These are phyloP conservation scores for Tritrichomonas foetus DNA, from an alignment of 208 protist species.

Conservation along the genomic window DNA sequence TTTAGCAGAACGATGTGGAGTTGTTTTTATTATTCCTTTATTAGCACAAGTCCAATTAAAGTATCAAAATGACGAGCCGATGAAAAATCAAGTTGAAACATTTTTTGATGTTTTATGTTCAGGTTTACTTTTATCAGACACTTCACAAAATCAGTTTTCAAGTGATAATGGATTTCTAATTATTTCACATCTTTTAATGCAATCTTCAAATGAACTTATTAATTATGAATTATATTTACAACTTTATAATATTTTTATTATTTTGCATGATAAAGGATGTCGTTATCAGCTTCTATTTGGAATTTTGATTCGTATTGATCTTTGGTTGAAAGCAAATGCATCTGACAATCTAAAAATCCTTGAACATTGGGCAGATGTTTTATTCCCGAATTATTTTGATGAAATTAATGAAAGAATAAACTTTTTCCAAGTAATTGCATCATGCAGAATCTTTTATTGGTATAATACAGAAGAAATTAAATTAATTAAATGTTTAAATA, in stretches of 20 bases:
- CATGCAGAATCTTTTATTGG: constrained; percentile 14
- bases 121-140: neutral
- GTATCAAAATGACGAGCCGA: no score
- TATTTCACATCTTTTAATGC: constrained; percentile 1
- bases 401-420: no score
- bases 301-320: neutral
- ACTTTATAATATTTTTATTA: neutral
- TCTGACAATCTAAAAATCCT: neutral
- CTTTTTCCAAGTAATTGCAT: no score
- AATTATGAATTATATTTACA: neutral
- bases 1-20: no score
- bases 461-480: neutral
- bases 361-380: neutral
- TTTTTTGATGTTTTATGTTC: no score
- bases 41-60: no score
- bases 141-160: neutral
- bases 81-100: no score
- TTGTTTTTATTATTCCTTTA: no score
- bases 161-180: neutral
- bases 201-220: neutral
- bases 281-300: neutral
- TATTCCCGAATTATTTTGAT: no score
- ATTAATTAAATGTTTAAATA: neutral
- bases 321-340: neutral
- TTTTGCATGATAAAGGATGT: neutral